Percentiles rank a stretch among this genome's conserved stretches.
phyloP scores from a whole-genome alignment of 139 green algal species.

The Marvania coccoides region DNA sequence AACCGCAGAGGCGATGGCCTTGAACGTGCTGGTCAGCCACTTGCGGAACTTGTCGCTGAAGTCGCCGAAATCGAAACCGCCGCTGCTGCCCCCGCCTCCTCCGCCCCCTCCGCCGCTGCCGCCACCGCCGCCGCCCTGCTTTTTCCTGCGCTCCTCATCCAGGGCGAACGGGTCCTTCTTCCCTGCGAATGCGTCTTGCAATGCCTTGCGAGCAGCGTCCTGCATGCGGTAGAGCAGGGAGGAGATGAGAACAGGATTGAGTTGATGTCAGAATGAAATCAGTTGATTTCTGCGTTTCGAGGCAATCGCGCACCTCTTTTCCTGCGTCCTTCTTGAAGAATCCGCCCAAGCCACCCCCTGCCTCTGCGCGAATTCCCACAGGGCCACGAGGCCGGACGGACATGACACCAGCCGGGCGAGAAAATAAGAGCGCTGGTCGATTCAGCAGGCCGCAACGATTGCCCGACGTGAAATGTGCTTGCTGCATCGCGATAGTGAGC shows the following conservation, averaged over 20 bases:
- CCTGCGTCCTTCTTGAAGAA: slow-evolving; percentile 7
- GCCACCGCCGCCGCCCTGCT: slow-evolving; percentile 6
- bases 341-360: slow-evolving; percentile 1
- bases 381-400: not conserved
- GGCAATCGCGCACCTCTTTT: not conserved
- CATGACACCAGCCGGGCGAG: not conserved
- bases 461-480: not conserved
- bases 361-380: not conserved
- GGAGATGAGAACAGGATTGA: not conserved
- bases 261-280: not conserved
- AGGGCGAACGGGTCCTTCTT: slow-evolving; percentile 31
- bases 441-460: not conserved
- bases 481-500: not conserved
- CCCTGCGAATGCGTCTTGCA: slow-evolving; percentile 37
- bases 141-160: slow-evolving; percentile 14
- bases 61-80: slow-evolving; percentile 10
- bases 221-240: not conserved
- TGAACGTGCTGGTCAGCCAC: slow-evolving; percentile 1
- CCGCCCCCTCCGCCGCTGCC: slow-evolving; percentile 19
- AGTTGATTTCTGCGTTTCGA: not conserved
- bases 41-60: slow-evolving; percentile 13
- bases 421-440: not conserved
- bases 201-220: slow-evolving; percentile 34
- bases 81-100: not conserved
- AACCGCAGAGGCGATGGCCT: slow-evolving; percentile 8